Evolutionary conservation across 352 stramenopile genomes (phyloP).

Genomic region (Pythium volutum): DNA sequence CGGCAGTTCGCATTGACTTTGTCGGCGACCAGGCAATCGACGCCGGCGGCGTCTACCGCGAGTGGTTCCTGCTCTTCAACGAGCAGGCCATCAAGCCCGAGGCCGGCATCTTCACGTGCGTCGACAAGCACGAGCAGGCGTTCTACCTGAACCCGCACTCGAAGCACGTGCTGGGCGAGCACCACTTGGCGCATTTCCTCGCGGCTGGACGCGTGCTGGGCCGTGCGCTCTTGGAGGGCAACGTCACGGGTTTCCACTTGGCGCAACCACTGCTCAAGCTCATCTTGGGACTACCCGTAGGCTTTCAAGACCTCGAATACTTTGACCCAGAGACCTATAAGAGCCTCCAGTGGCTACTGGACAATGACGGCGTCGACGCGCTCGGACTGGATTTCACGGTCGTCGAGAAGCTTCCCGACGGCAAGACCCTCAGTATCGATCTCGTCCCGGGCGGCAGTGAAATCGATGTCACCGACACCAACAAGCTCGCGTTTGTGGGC

Average conservation of each 20-base stretch:
- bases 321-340: constrained; percentile 39
- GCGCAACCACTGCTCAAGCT: constrained; percentile 42
- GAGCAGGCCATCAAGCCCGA: constrained; percentile 33
- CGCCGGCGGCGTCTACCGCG: constrained; percentile 52
- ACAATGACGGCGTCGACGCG: constrained; percentile 19
- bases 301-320: constrained; percentile 38
- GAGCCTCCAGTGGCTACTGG: constrained; percentile 20
- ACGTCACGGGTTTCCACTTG: constrained; percentile 70
- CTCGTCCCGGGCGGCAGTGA: constrained; percentile 29
- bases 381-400: constrained; percentile 58
- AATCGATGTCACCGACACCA: constrained; percentile 91
- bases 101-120: constrained; percentile 41
- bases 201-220: constrained; percentile 45
- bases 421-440: constrained; percentile 37
- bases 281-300: constrained; percentile 28
- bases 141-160: constrained; percentile 54
- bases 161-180: constrained; percentile 17
- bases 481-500: constrained; percentile 92
- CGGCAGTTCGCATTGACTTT: constrained; percentile 52
- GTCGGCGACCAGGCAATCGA: constrained; percentile 61
- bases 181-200: constrained; percentile 43
- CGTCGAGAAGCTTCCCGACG: constrained; percentile 28
- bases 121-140: constrained; percentile 40
- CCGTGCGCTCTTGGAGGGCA: constrained; percentile 69
- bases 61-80: constrained; percentile 78